These are phyloP conservation scores for Saccharomycopsis microspora DNA, from an alignment of 805 yeast species.

Conservation along the genomic window DNA sequence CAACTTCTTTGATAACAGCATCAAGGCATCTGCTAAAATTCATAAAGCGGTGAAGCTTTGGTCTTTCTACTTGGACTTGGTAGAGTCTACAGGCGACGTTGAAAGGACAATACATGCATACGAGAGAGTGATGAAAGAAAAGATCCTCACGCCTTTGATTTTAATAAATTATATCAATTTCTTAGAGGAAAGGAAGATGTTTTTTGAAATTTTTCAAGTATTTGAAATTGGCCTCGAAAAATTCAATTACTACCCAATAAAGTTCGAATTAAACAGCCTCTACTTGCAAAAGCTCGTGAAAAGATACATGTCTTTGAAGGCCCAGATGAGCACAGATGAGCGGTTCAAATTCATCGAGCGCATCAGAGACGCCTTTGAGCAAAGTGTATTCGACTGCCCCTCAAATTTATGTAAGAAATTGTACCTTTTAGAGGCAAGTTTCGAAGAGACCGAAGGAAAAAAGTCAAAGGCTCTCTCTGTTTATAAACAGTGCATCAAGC, in stretches of 20 bases:
- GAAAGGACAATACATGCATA: slow-evolving; percentile 31
- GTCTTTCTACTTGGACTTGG: slow-evolving; percentile 61
- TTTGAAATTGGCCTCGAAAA: slow-evolving; percentile 58
- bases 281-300: slow-evolving; percentile 45
- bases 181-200: slow-evolving; percentile 34
- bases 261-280: slow-evolving; percentile 59
- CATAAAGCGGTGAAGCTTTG: slow-evolving; percentile 57
- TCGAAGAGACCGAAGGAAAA: slow-evolving; percentile 48
- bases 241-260: slow-evolving; percentile 45
- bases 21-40: slow-evolving; percentile 46
- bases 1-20: slow-evolving; percentile 27
- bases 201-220: slow-evolving; percentile 41
- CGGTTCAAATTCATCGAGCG: slow-evolving; percentile 29
- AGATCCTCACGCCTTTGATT: slow-evolving; percentile 57
- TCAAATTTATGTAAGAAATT: slow-evolving; percentile 35
- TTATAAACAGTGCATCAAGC: slow-evolving; percentile 38
- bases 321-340: slow-evolving; percentile 19
- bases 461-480: slow-evolving; percentile 37
- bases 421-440: slow-evolving; percentile 43
- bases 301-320: background rate
- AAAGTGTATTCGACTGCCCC: slow-evolving; percentile 45
- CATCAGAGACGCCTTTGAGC: slow-evolving; percentile 66
- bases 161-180: slow-evolving; percentile 58
- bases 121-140: slow-evolving; percentile 42
- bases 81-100: slow-evolving; percentile 42